Evolutionary conservation across 352 stramenopile genomes (phyloP).

Genomic region (Phytopythium delawarense): DNA sequence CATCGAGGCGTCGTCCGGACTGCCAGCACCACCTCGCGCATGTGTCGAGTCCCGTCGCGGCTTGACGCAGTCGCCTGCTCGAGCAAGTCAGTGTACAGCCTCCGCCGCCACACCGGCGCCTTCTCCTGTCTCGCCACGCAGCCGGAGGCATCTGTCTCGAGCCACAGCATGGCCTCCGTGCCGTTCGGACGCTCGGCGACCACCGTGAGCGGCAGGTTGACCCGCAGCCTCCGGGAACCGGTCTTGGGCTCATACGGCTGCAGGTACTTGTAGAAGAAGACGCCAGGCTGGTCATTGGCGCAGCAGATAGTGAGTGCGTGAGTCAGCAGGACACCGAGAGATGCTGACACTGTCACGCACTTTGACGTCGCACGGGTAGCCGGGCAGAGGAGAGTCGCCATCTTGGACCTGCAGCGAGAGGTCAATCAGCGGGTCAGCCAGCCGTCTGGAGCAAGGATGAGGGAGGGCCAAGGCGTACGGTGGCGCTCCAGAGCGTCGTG

Average conservation of each 20-base stretch:
- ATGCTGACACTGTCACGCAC: background rate
- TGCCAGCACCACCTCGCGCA: slow-evolving; percentile 36
- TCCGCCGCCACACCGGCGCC: slow-evolving; percentile 52
- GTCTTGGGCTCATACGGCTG: slow-evolving; percentile 39
- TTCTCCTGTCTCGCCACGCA: slow-evolving; percentile 49
- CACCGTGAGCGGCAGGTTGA: slow-evolving; percentile 61
- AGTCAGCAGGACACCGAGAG: background rate
- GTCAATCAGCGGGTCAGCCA: background rate
- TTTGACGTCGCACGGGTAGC: slow-evolving; percentile 32
- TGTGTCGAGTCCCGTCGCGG: background rate
- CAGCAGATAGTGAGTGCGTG: background rate
- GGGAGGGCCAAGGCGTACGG: slow-evolving; percentile 9
- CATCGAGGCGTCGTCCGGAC: slow-evolving; percentile 55
- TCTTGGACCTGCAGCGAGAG: slow-evolving; percentile 2
- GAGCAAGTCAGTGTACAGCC: slow-evolving; percentile 39
- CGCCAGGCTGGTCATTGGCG: slow-evolving; percentile 27
- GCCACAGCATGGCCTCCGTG: slow-evolving; percentile 53
- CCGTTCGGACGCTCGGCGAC: slow-evolving; percentile 51
- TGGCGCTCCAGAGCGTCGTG: slow-evolving; percentile 10
- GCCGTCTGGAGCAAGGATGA: background rate
- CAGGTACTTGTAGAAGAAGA: slow-evolving; percentile 85
- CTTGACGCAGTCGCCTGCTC: background rate
- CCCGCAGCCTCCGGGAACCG: slow-evolving; percentile 29
- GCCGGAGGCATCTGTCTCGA: slow-evolving; percentile 43
- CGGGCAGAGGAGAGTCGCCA: background rate